Conservation (phyloP, 2,329 filamentous ascomycete genomes). For the Penicillium polonicum region DNA sequence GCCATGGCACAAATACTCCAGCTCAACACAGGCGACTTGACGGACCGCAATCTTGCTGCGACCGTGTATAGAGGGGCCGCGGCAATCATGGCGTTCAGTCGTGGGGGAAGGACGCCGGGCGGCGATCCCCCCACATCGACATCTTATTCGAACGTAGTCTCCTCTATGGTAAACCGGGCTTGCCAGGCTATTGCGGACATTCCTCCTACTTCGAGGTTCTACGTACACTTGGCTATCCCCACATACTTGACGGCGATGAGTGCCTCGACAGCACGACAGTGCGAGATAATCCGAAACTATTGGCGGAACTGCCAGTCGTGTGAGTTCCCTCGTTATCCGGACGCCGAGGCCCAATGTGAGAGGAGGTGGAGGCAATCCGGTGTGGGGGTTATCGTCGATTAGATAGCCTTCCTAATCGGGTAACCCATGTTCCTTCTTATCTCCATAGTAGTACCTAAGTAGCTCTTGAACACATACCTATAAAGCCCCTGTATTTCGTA, state of each 20-base stretch:
- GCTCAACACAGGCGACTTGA: slow-evolving; percentile 19
- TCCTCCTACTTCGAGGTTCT: slow-evolving; percentile 38
- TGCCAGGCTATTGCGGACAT: slow-evolving; percentile 37
- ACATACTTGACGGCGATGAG: slow-evolving; percentile 42
- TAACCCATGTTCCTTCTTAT: slow-evolving; percentile 23
- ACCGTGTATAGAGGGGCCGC: slow-evolving; percentile 40
- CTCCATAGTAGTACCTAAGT: not conserved
- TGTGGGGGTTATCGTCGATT: slow-evolving; percentile 12
- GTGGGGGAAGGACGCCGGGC: not conserved
- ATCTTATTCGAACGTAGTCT: slow-evolving; percentile 20
- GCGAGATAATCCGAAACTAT: slow-evolving; percentile 37
- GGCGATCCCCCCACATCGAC: not conserved
- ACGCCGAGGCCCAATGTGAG: slow-evolving; percentile 35
- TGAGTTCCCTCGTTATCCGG: slow-evolving; percentile 41
- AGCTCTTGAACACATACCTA: not conserved
- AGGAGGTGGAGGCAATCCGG: slow-evolving; percentile 33
- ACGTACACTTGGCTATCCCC: slow-evolving; percentile 42
- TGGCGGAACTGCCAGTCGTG: slow-evolving; percentile 42
- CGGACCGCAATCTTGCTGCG: slow-evolving; percentile 24
- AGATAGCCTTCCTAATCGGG: slow-evolving; percentile 26
- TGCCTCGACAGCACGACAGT: slow-evolving; percentile 34
- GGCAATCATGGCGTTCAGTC: slow-evolving; percentile 34
- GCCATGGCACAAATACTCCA: slow-evolving; percentile 20
- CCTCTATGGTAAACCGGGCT: slow-evolving; percentile 35
- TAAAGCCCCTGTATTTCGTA: not conserved